Percentiles rank a stretch among this genome's conserved stretches.
phyloP scores from a whole-genome alignment of 371 early-diverging fungal genomes.

The Thermomucor indicae-seudaticae region DNA sequence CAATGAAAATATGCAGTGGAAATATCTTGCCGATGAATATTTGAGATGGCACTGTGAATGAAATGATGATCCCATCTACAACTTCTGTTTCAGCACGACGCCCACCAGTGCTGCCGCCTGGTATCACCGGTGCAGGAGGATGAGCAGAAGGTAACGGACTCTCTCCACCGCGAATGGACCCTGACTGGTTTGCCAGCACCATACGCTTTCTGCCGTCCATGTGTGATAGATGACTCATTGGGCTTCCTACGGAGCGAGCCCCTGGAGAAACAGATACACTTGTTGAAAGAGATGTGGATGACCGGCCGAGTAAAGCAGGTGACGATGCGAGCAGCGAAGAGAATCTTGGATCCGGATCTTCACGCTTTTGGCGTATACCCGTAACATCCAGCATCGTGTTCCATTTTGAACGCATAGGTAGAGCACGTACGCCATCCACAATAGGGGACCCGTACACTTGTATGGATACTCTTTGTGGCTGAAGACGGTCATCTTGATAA shows the following conservation, averaged over 20 bases:
- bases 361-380: slow-evolving; percentile 44
- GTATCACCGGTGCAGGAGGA: slow-evolving; percentile 1
- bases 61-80: slow-evolving; percentile 61
- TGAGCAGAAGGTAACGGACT: slow-evolving; percentile 2
- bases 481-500: slow-evolving; percentile 28
- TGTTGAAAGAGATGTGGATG: slow-evolving; percentile 13
- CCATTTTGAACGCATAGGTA: slow-evolving; percentile 61
- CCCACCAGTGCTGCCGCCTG: neutral
- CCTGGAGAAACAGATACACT: slow-evolving; percentile 33
- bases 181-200: slow-evolving; percentile 6
- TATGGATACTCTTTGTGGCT: slow-evolving; percentile 58
- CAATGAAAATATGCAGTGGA: slow-evolving; percentile 68
- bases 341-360: slow-evolving; percentile 31
- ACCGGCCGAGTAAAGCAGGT: neutral
- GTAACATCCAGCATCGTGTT: slow-evolving; percentile 63
- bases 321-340: slow-evolving; percentile 13
- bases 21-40: slow-evolving; percentile 61
- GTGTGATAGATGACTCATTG: slow-evolving; percentile 17
- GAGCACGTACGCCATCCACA: slow-evolving; percentile 46
- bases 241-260: slow-evolving; percentile 38
- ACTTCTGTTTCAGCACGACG: slow-evolving; percentile 19
- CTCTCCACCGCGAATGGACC: neutral
- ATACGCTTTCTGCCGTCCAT: slow-evolving; percentile 23
- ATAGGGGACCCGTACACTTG: slow-evolving; percentile 54
- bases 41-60: slow-evolving; percentile 50